Evolutionary conservation across 805 yeast genomes (phyloP), one percentile per base, ranked within the genome.

Genomic region (Lipomyces mesembrius): DNA sequence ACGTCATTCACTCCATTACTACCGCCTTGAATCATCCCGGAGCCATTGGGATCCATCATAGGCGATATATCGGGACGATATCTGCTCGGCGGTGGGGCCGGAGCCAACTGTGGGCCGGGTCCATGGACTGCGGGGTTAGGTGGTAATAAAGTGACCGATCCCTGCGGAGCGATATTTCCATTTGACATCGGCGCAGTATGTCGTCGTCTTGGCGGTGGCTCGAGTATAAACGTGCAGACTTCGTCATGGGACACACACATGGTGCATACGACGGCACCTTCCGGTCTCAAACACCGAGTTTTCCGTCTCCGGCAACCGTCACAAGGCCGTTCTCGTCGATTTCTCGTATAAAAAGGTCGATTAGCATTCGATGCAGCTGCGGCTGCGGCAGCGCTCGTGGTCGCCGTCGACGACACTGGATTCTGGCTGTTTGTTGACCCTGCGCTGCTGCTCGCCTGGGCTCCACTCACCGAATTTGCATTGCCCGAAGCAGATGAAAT

Each of bases 221-320:
- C 74, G 63, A 75, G 72, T n/a, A 75, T 74, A 60, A 71, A 74
- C n/a, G 75, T 68, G 61, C 81, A 78, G 1, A 71, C 74, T 59
- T 76, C 73, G 8, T 68, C 62, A 61, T 79, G 76, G 22, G 76
- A 74, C 3, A 71, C 65, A 58, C 81, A 78, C 65, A 77, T 78
- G 9, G 72, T 55, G 62, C 81, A 78, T 9, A 68, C 66, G 17
- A 61, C 53, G 0, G 73, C 57, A 3, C 66, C 68, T 9, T 70
- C 74, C 2, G 73, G 73, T 1, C 77, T 69, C n/a, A 74, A 66
- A 54, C 81, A 78, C 65, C 76, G 75, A 0, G 78, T 77, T 71
- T 79, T 80, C 39, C 82, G 74, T 43, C 76, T 72, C n/a, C 81
- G 70, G 63, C 82, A 80, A 7, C 76, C 77, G 56, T 77, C 74